Evolutionary conservation across 2,329 filamentous ascomycete genomes (phyloP).

Genomic region (Metarhizium brunneum): DNA sequence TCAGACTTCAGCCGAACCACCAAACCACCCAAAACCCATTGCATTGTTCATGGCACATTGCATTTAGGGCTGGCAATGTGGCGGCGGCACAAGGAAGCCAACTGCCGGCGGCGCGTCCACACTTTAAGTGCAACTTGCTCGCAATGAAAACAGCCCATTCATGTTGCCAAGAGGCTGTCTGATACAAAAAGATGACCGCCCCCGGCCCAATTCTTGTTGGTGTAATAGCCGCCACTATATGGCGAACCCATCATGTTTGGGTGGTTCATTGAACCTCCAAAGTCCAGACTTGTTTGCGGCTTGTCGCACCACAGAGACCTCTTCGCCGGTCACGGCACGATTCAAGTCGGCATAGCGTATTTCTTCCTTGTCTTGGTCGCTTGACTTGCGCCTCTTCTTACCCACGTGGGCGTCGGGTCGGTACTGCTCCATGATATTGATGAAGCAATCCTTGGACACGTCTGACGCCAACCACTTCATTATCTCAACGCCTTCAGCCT

Average conservation of each 20-base stretch:
- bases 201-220: neutral
- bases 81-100: neutral
- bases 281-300: constrained; percentile 64
- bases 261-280: constrained; percentile 68
- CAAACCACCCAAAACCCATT: neutral
- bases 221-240: constrained; percentile 15
- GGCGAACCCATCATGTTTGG: constrained; percentile 41
- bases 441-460: constrained; percentile 65
- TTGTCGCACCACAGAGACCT: constrained; percentile 55
- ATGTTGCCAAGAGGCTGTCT: neutral
- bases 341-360: constrained; percentile 72
- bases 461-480: constrained; percentile 67
- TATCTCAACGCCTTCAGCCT: constrained; percentile 63
- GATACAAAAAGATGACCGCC: neutral
- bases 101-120: neutral
- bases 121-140: neutral
- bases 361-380: constrained; percentile 25
- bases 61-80: neutral
- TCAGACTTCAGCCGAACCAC: too few species aligned
- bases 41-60: neutral
- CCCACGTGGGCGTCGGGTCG: constrained; percentile 74
- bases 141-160: neutral
- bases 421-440: constrained; percentile 88
- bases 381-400: constrained; percentile 38
- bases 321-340: constrained; percentile 45